These are phyloP conservation scores for Suillus occidentalis DNA, from an alignment of 768 basidiomycete genomes.

Conservation along the genomic window DNA sequence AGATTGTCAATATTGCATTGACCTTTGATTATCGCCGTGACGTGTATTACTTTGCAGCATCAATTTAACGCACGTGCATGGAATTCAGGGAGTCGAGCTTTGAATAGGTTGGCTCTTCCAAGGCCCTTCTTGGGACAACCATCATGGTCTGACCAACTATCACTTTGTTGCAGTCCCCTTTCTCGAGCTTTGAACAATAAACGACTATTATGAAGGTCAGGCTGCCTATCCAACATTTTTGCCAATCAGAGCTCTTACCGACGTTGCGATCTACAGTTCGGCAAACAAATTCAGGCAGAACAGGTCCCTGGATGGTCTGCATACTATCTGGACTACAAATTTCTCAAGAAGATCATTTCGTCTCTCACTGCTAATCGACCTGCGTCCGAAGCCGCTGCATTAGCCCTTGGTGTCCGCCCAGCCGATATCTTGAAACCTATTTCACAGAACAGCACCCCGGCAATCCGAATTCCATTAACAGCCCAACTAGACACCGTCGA, in stretches of 20 bases:
- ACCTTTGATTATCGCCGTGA: neutral
- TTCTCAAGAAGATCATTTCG: constrained; percentile 97
- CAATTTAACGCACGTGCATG: constrained; percentile 49
- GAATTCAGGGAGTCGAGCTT: neutral
- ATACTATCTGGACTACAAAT: constrained; percentile 98
- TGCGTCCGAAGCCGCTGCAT: constrained; percentile 84
- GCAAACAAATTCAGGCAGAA: constrained; percentile 94
- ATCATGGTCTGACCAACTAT: constrained; percentile 28
- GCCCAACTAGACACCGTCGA: constrained; percentile 24
- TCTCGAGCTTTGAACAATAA: constrained; percentile 7
- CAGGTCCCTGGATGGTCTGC: constrained; percentile 96
- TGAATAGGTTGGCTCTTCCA: neutral
- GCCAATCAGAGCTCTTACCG: constrained; percentile 1
- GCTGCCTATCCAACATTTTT: constrained; percentile 2
- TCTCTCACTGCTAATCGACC: constrained; percentile 89
- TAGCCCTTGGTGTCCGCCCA: constrained; percentile 81
- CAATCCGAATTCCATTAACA: constrained; percentile 26
- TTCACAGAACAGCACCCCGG: constrained; percentile 29
- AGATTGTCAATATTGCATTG: neutral
- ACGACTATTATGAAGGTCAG: constrained; percentile 33
- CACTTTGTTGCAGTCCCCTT: constrained; percentile 12
- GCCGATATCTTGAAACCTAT: constrained; percentile 43
- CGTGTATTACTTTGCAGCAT: neutral
- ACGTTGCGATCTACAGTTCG: constrained; percentile 62
- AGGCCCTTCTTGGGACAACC: constrained; percentile 18